Evolutionary conservation across 108 stramenopile genomes (phyloP).

Genomic region (Skeletonema costatum): DNA sequence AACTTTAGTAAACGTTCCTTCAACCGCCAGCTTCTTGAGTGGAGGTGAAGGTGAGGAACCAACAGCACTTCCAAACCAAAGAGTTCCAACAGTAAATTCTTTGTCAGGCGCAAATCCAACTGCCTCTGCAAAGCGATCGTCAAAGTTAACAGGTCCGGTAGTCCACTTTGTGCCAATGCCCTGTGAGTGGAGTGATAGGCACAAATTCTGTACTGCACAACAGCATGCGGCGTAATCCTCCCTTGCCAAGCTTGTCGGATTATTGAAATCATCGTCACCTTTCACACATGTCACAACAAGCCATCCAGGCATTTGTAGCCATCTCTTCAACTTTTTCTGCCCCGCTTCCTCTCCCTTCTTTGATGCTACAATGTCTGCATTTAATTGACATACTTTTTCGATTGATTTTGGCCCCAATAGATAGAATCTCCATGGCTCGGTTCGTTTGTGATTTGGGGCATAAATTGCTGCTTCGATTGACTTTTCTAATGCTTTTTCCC

Average conservation of each 20-base stretch:
- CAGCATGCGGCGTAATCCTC: slow-evolving; percentile 68
- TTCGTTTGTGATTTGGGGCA: slow-evolving; percentile 62
- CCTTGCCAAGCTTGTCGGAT: slow-evolving; percentile 37
- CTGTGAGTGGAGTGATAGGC: slow-evolving; percentile 42
- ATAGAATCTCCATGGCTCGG: slow-evolving; percentile 63
- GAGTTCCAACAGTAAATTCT: slow-evolving; percentile 55
- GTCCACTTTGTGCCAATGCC: slow-evolving; percentile 72
- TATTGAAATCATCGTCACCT: slow-evolving; percentile 20
- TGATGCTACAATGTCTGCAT: slow-evolving; percentile 36
- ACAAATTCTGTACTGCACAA: slow-evolving; percentile 62
- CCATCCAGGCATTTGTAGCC: slow-evolving; percentile 61
- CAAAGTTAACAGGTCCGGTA: slow-evolving; percentile 62
- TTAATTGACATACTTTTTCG: slow-evolving; percentile 45
- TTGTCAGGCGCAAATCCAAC: slow-evolving; percentile 33
- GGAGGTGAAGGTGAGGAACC: slow-evolving; percentile 13
- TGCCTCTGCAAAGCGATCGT: slow-evolving; percentile 29
- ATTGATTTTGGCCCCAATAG: slow-evolving; percentile 50
- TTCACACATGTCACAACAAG: slow-evolving; percentile 52
- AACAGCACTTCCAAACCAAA: slow-evolving; percentile 56
- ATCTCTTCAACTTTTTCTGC: slow-evolving; percentile 38
- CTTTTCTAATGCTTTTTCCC: slow-evolving; percentile 33
- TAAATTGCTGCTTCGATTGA: slow-evolving; percentile 50
- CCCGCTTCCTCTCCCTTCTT: slow-evolving; percentile 37
- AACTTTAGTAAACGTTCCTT: slow-evolving; percentile 5
- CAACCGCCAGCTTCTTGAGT: slow-evolving; percentile 26